These are phyloP conservation scores for Lecanicillium sp. DNA, from an alignment of 2,329 filamentous ascomycete genomes.

Conservation along the genomic window DNA sequence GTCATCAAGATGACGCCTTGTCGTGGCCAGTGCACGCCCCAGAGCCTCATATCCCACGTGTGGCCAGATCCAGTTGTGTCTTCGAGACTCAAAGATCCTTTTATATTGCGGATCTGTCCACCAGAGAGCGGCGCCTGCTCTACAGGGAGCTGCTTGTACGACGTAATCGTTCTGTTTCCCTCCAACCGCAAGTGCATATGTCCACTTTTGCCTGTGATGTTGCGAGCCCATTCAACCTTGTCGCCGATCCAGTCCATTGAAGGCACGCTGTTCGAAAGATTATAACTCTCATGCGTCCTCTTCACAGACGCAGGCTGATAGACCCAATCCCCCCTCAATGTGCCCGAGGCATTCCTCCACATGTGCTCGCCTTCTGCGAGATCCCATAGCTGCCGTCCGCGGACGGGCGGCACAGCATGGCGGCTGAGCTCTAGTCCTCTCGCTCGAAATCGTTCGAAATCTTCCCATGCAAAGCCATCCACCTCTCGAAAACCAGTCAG, in stretches of 20 bases:
- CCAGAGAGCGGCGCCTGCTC: slow-evolving; percentile 31
- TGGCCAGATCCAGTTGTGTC: slow-evolving; percentile 60
- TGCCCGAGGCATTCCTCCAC: slow-evolving; percentile 76
- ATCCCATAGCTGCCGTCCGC: slow-evolving; percentile 33
- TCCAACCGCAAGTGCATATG: slow-evolving; percentile 60
- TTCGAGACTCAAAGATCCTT: slow-evolving; percentile 62
- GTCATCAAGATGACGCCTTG: slow-evolving; percentile 73
- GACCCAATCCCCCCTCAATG: slow-evolving; percentile 69
- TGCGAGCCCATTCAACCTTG: slow-evolving; percentile 62
- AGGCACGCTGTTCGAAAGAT: slow-evolving; percentile 58
- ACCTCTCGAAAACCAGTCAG: slow-evolving; percentile 69
- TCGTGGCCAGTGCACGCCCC: slow-evolving; percentile 81
- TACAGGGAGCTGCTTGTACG: slow-evolving; percentile 32
- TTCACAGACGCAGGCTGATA: slow-evolving; percentile 43
- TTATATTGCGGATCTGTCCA: slow-evolving; percentile 59
- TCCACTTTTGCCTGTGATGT: slow-evolving; percentile 68
- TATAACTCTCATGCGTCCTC: slow-evolving; percentile 44
- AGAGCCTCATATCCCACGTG: slow-evolving; percentile 71
- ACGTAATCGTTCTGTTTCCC: slow-evolving; percentile 42
- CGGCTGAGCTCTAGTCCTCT: slow-evolving; percentile 55
- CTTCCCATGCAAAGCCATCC: slow-evolving; percentile 72
- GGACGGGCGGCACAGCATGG: slow-evolving; percentile 38
- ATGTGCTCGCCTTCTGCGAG: slow-evolving; percentile 33
- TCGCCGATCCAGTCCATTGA: slow-evolving; percentile 56
- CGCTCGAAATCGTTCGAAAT: slow-evolving; percentile 58